Evolutionary conservation across 768 basidiomycete species (phyloP), one percentile per base, ranked within the genome.

Genomic region (Phanerochaete carnosa): DNA sequence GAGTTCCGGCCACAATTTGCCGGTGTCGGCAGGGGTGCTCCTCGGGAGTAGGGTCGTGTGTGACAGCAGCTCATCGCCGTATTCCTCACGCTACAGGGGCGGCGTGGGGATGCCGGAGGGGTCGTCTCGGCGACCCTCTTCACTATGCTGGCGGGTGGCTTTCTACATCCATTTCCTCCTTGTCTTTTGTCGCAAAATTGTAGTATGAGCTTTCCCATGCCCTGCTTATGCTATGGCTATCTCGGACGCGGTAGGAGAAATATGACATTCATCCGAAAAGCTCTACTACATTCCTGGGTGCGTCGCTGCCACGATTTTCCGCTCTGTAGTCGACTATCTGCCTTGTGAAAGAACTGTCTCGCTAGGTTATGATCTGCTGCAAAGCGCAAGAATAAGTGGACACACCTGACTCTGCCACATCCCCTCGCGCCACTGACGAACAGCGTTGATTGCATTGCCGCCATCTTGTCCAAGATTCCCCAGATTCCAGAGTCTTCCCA

Each of bases 1-100:
- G 92, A 95, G 73, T 98, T 84, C 84, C 82, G 89, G 76, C 95
- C 96, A 66, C 83, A 88, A 70, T 97, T 91, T 73, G 83, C 86
- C 70, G 91, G 92, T 75, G 90, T 95, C 68, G 94, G 94, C 59
- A 86, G 94, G 69, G 94, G 94, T 76, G 88, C 81, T 58, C 89
- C 93, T 63, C 81, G 90, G 75, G 87, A 87, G 76, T 88, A 71
- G 63, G 68, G 52, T 55, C 22, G 19, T 16, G 25, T 25, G 45
- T 61, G 19, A 28, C 25, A n/a, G 33, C 45, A 32, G 60, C 30
- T 30, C 19, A 32, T 22, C 54, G n/a, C 30, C 33, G 53, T 12
- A 29, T 5, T 50, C 25, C 43, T 54, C 43, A 35, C 51, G 50
- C 51, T 45, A 25, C 33, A 29, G 57, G 61, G 61, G 46, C 61